A percentile compares a stretch with the other conserved stretches of the same genome.
These are phyloP conservation scores for Penicillium odoratum DNA, from an alignment of 495 filamentous ascomycete genomes.

Conservation along the genomic window DNA sequence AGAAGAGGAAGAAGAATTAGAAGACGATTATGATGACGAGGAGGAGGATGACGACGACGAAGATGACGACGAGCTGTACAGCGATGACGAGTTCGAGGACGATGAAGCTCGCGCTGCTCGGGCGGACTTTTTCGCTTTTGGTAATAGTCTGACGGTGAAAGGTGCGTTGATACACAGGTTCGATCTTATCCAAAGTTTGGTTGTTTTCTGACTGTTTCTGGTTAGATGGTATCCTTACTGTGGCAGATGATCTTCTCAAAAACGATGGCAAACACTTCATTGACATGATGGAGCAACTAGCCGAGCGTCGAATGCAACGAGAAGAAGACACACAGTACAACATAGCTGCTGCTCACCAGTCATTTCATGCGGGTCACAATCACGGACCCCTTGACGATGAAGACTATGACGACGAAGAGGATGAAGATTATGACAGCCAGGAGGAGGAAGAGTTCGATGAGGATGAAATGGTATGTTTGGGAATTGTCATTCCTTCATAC, in stretches of 20 bases:
- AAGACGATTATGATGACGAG: slow-evolving; percentile 58
- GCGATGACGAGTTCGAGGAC: slow-evolving; percentile 55
- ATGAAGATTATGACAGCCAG: slow-evolving; percentile 85
- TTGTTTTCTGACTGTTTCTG: slow-evolving; percentile 34
- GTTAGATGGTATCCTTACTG: slow-evolving; percentile 94
- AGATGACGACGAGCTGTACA: slow-evolving; percentile 54
- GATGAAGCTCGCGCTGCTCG: slow-evolving; percentile 52
- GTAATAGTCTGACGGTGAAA: slow-evolving; percentile 94
- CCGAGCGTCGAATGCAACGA: slow-evolving; percentile 93
- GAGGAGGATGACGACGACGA: slow-evolving; percentile 51
- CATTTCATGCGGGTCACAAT: slow-evolving; percentile 61
- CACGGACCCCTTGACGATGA: slow-evolving; percentile 72
- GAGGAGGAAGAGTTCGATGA: slow-evolving; percentile 86
- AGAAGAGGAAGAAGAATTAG: slow-evolving; percentile 65
- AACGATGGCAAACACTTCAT: slow-evolving; percentile 99
- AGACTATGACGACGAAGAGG: slow-evolving; percentile 74
- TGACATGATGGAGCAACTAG: slow-evolving; percentile 99
- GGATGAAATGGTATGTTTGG: slow-evolving; percentile 68
- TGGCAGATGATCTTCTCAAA: slow-evolving; percentile 96
- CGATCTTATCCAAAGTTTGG: slow-evolving; percentile 19
- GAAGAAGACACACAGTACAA: slow-evolving; percentile 85
- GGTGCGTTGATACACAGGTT: slow-evolving; percentile 53
- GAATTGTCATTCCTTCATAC: too few relatives aligned
- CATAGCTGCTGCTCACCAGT: slow-evolving; percentile 57
- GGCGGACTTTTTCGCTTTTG: slow-evolving; percentile 93